phyloP scores from a whole-genome alignment of 768 basidiomycete species.

The Serendipita sp. region DNA sequence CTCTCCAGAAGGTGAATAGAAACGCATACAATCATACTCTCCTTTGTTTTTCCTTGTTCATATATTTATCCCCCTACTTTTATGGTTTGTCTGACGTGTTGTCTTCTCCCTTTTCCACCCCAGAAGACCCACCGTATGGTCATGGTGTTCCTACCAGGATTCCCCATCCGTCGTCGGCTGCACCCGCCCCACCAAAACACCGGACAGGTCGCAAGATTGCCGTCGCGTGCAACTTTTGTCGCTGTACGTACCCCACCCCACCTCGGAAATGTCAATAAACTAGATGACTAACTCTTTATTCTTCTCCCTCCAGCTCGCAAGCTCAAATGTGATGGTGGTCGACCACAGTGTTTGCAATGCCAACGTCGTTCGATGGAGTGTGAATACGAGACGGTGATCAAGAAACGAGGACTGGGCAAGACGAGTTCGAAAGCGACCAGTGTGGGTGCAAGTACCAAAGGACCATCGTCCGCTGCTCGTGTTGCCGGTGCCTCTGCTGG shows the following conservation, averaged over 20 bases:
- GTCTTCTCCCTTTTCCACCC: too few species aligned
- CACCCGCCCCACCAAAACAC: background rate
- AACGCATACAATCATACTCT: too few species aligned
- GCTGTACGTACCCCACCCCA: slow-evolving; percentile 62
- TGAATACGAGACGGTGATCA: slow-evolving; percentile 46
- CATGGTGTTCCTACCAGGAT: too few species aligned
- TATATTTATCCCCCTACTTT: too few species aligned
- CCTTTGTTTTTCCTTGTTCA: too few species aligned
- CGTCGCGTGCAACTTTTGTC: slow-evolving; percentile 82
- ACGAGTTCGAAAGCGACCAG: slow-evolving; percentile 23
- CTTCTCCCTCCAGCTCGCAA: slow-evolving; percentile 44
- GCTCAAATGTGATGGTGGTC: slow-evolving; percentile 74
- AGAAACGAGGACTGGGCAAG: slow-evolving; percentile 61
- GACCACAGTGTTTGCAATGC: slow-evolving; percentile 70
- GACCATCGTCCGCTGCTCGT: background rate
- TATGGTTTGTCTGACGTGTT: too few species aligned
- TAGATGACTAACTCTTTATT: slow-evolving; percentile 2
- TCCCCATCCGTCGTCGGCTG: too few species aligned
- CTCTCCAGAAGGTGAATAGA: too few species aligned
- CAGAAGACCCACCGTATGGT: too few species aligned
- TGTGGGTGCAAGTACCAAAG: background rate
- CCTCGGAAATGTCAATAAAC: too few species aligned
- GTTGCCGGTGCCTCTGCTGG: too few species aligned
- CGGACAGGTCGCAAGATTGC: slow-evolving; percentile 40
- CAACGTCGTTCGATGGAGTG: slow-evolving; percentile 60